Percentiles rank a stretch among this genome's conserved stretches.
These are phyloP conservation scores for Gynandropsis gynandra DNA, from an alignment of 345 rosid genomes.

Conservation along the genomic window DNA sequence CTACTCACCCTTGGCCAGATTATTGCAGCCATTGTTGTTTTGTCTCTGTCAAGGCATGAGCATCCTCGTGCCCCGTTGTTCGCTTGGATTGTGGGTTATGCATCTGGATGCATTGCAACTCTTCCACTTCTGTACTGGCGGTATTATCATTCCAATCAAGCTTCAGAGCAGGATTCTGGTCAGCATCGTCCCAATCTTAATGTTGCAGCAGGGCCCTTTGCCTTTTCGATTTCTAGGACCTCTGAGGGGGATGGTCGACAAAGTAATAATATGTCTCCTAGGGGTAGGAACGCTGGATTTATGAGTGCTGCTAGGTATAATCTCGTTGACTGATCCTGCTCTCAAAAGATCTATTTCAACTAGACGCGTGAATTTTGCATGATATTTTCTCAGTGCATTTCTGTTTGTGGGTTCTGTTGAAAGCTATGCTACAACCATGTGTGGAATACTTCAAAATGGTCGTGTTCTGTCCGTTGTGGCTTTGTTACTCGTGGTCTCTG, in stretches of 20 bases:
- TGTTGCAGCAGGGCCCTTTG: constrained; percentile 68
- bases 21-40: constrained; percentile 67
- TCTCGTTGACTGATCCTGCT: background rate
- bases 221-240: constrained; percentile 59
- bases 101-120: constrained; percentile 79
- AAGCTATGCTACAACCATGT: too few species aligned
- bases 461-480: background rate
- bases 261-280: constrained; percentile 36
- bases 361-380: background rate
- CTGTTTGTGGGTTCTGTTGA: too few species aligned
- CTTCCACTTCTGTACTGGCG: constrained; percentile 93
- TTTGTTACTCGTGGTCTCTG: constrained; percentile 4
- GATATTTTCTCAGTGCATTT: background rate
- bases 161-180: constrained; percentile 52
- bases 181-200: constrained; percentile 64
- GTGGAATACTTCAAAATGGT: too few species aligned
- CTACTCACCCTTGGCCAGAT: constrained; percentile 80
- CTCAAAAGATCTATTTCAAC: constrained; percentile 3
- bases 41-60: constrained; percentile 71
- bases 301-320: constrained; percentile 58
- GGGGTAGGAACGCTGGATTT: constrained; percentile 44
- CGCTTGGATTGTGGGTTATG: constrained; percentile 88
- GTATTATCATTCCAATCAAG: constrained; percentile 61
- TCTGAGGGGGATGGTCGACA: constrained; percentile 63
- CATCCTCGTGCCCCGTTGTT: constrained; percentile 70